Conservation (phyloP, 805 yeast species). For the Ogataea chonburiensis region DNA sequence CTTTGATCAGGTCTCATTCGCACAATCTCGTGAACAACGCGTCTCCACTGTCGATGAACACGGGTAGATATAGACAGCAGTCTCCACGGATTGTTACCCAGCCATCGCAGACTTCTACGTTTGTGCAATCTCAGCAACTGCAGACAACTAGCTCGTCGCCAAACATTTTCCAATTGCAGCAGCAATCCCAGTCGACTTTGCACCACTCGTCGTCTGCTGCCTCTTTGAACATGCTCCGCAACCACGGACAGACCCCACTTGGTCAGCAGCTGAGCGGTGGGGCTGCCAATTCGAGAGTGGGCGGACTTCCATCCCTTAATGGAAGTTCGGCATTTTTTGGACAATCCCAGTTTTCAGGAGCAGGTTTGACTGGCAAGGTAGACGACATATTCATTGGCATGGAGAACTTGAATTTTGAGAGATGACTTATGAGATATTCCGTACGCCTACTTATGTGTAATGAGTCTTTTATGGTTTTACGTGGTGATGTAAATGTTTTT, state of each 20-base stretch:
- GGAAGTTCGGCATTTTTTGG: conserved; percentile 20
- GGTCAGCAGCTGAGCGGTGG: conserved; percentile 20
- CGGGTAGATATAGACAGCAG: conserved; percentile 37
- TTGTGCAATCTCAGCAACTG: conserved; percentile 14
- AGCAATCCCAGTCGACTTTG: conserved; percentile 22
- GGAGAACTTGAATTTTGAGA: conserved; percentile 31
- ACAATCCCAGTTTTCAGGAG: conserved; percentile 31
- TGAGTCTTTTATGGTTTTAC: conserved; percentile 13
- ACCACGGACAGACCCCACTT: conserved; percentile 24
- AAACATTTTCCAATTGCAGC: conserved; percentile 21
- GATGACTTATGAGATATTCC: conserved; percentile 14
- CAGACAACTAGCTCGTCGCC: conserved; percentile 21
- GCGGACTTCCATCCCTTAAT: conserved; percentile 18
- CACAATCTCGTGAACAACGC: conserved; percentile 29
- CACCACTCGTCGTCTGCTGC: conserved; percentile 35
- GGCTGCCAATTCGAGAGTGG: conserved; percentile 13
- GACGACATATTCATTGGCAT: conserved; percentile 31
- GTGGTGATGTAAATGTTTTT: background rate
- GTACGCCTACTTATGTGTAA: conserved; percentile 14
- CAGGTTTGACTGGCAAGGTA: conserved; percentile 19
- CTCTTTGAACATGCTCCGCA: conserved; percentile 29
- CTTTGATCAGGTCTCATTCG: conserved; percentile 37
- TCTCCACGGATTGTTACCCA: conserved; percentile 33
- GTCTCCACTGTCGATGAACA: conserved; percentile 27
- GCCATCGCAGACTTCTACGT: conserved; percentile 12